phyloP scores from a whole-genome alignment of 2,329 filamentous ascomycete species.

The Canariomyces notabilis region DNA sequence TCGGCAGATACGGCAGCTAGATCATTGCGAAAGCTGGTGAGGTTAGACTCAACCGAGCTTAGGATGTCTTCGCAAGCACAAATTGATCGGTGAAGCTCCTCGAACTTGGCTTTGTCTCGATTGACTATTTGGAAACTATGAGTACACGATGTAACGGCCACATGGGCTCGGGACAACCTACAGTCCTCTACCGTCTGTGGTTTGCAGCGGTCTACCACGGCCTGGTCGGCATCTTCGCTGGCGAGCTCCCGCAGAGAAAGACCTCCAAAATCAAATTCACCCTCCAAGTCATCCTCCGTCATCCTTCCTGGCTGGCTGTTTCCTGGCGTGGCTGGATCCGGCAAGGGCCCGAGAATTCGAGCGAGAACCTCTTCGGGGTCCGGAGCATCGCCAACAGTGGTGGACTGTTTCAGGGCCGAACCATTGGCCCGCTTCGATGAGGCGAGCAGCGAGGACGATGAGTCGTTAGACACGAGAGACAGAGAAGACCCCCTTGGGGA shows the following conservation, averaged over 20 bases:
- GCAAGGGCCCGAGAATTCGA: conserved; percentile 35
- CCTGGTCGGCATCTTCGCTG: conserved; percentile 27
- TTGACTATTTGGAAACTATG: conserved; percentile 51
- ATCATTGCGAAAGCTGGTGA: conserved; percentile 90
- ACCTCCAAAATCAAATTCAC: conserved; percentile 72
- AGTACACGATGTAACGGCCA: conserved; percentile 14
- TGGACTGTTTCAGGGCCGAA: conserved; percentile 58
- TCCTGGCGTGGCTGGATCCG: conserved; percentile 18
- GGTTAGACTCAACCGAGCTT: conserved; percentile 85
- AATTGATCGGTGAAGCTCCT: conserved; percentile 88
- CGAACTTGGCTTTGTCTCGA: conserved; percentile 75
- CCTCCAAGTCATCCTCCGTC: conserved; percentile 51
- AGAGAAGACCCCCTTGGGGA: conserved; percentile 71
- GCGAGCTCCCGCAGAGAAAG: conserved; percentile 72
- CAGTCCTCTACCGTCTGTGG: conserved; percentile 67
- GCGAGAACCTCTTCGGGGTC: conserved; percentile 69
- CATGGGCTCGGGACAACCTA: conserved; percentile 33
- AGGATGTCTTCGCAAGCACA: conserved; percentile 87
- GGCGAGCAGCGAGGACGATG: conserved; percentile 68
- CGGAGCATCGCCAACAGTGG: conserved; percentile 47
- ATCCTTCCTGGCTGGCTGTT: conserved; percentile 25
- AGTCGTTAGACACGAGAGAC: conserved; percentile 72
- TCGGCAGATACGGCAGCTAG: conserved; percentile 88
- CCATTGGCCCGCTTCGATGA: conserved; percentile 62
- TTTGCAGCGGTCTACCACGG: conserved; percentile 37